These are phyloP conservation scores for Russula sp. DNA, from an alignment of 768 basidiomycete species.

Conservation along the genomic window DNA sequence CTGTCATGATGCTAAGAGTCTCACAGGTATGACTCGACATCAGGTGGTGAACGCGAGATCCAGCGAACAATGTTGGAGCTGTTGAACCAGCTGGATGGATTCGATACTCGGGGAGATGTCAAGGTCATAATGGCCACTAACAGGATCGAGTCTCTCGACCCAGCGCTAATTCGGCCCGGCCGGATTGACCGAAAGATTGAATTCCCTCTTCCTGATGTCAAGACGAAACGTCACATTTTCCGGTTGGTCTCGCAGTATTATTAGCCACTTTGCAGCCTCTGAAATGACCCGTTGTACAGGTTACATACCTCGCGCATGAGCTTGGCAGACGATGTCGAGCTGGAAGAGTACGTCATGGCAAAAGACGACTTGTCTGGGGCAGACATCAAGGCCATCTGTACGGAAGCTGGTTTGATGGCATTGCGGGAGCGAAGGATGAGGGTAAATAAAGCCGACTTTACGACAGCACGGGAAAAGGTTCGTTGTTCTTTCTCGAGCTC, in stretches of 20 bases:
- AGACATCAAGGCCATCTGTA: constrained; percentile 98
- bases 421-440: constrained; percentile 92
- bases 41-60: constrained; percentile 97
- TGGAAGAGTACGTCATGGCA: constrained; percentile 91
- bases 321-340: constrained; percentile 76
- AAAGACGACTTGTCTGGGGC: constrained; percentile 97
- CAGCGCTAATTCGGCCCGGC: constrained; percentile 95
- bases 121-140: constrained; percentile 99
- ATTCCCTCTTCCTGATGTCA: constrained; percentile 94
- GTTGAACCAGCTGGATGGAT: constrained; percentile 98
- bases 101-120: constrained; percentile 98
- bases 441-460: constrained; percentile 88
- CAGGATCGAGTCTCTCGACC: constrained; percentile 93
- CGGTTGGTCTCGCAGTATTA: constrained; percentile 38
- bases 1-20: background rate
- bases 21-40: constrained; percentile 90
- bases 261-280: background rate
- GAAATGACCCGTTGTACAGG: constrained; percentile 32
- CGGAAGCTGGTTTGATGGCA: constrained; percentile 95
- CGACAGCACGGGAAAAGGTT: constrained; percentile 89
- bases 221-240: constrained; percentile 99
- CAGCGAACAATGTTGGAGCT: constrained; percentile 99
- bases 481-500: constrained; percentile 16
- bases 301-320: constrained; percentile 96
- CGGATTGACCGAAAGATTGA: constrained; percentile 99